Conservation (phyloP, 1,284 basidiomycete species). For the Peniophora sp. region DNA sequence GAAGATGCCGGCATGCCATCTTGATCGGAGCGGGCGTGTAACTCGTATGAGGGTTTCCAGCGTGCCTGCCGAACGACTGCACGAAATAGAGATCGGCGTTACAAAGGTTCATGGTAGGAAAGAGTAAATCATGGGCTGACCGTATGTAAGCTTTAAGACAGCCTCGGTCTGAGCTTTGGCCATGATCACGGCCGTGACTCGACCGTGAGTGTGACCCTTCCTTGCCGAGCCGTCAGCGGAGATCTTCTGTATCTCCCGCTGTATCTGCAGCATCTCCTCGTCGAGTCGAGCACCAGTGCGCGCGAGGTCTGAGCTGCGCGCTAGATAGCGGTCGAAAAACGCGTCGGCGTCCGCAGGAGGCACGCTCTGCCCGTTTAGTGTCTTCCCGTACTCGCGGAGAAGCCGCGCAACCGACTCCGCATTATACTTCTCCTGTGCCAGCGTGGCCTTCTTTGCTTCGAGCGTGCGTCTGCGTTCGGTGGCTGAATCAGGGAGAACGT, state of each 20-base stretch:
- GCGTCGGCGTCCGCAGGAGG: constrained; percentile 15
- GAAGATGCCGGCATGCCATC: not conserved
- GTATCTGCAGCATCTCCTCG: constrained; percentile 32
- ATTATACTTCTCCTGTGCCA: constrained; percentile 30
- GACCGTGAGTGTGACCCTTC: constrained; percentile 26
- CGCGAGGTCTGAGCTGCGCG: constrained; percentile 18
- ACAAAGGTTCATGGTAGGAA: not conserved
- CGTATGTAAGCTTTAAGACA: constrained; percentile 45
- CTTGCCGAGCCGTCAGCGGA: constrained; percentile 22
- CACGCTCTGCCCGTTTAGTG: constrained; percentile 35
- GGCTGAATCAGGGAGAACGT: constrained; percentile 11
- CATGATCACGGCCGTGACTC: constrained; percentile 30
- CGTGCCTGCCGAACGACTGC: not conserved
- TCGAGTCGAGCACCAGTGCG: constrained; percentile 27
- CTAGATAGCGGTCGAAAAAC: constrained; percentile 30
- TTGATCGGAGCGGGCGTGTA: not conserved
- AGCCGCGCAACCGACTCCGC: constrained; percentile 31
- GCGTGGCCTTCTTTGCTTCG: constrained; percentile 21
- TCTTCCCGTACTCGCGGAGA: constrained; percentile 34
- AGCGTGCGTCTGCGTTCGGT: constrained; percentile 29
- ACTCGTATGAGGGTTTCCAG: not conserved
- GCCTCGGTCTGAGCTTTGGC: constrained; percentile 26
- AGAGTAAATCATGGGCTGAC: constrained; percentile 12
- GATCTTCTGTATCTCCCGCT: constrained; percentile 30
- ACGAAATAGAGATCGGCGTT: not conserved